A percentile compares a stretch with the other conserved stretches of the same genome.
Conservation (phyloP, 805 yeast species). For the Schizosaccharomyces japonicus region DNA sequence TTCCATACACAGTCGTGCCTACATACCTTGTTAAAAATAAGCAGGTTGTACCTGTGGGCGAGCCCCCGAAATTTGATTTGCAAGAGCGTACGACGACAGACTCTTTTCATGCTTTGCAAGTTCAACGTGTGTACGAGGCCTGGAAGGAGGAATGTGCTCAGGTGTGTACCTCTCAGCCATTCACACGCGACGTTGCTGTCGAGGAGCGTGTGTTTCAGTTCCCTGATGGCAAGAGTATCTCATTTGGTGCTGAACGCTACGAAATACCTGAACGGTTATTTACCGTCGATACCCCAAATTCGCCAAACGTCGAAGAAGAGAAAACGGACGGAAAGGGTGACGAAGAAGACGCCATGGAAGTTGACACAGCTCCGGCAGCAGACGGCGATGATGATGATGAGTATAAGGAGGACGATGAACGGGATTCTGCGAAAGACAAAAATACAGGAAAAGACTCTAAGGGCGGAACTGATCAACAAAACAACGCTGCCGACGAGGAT, state of each 20-base stretch:
- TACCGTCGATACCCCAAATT: no score
- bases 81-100: slow-evolving; percentile 11
- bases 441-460: not conserved
- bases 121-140: slow-evolving; percentile 22
- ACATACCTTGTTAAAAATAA: slow-evolving; percentile 11
- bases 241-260: slow-evolving; percentile 29
- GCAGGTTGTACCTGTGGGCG: slow-evolving; percentile 17
- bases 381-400: not conserved
- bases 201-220: slow-evolving; percentile 26
- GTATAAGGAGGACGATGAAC: not conserved
- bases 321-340: no score
- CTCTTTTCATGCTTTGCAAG: slow-evolving; percentile 18
- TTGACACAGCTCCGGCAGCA: not conserved
- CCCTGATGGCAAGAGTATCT: slow-evolving; percentile 29
- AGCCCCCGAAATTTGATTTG: slow-evolving; percentile 10
- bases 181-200: slow-evolving; percentile 14
- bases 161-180: slow-evolving; percentile 14
- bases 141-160: slow-evolving; percentile 21
- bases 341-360: no score
- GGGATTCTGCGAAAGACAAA: no score
- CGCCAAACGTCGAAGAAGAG: no score
- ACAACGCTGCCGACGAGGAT: slow-evolving; percentile 10
- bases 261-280: slow-evolving; percentile 45
- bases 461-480: not conserved
- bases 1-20: slow-evolving; percentile 5